Evolutionary conservation across 805 yeast species (phyloP).

Genomic region (Kluyveromyces starmeri): DNA sequence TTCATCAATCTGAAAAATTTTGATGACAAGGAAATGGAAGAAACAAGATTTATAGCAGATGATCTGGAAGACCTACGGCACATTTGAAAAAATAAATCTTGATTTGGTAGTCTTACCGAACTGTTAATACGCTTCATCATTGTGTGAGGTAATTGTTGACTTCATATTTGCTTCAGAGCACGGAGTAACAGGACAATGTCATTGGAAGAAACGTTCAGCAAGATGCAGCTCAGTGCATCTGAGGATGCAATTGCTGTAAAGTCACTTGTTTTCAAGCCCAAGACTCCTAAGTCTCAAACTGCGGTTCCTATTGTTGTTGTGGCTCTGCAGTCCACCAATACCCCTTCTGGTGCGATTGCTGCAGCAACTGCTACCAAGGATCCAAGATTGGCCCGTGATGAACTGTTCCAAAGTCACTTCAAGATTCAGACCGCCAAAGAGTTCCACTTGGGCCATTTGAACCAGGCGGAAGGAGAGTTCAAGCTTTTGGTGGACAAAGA

Average conservation of each 20-base stretch:
- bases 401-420: conserved; percentile 52
- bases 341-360: conserved; percentile 61
- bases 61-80: too few relatives aligned
- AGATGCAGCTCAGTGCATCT: conserved; percentile 52
- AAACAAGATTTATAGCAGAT: too few relatives aligned
- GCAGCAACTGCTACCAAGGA: conserved; percentile 65
- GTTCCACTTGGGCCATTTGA: conserved; percentile 29
- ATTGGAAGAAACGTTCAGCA: conserved; percentile 57
- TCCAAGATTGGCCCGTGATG: conserved; percentile 82
- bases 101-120: too few relatives aligned
- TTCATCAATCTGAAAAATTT: too few relatives aligned
- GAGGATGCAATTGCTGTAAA: conserved; percentile 52
- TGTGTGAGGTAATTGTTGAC: too few relatives aligned
- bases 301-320: conserved; percentile 76
- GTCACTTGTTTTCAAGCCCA: conserved; percentile 82
- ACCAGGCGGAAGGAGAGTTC: conserved; percentile 29
- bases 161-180: too few relatives aligned
- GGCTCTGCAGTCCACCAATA: conserved; percentile 61
- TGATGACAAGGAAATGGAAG: too few relatives aligned
- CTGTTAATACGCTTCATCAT: too few relatives aligned
- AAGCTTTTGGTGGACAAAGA: conserved; percentile 23
- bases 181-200: too few relatives aligned
- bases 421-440: conserved; percentile 22
- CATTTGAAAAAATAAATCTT: too few relatives aligned
- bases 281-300: conserved; percentile 71